These are phyloP conservation scores for Epichloe typhina DNA, from an alignment of 2,329 filamentous ascomycete species.

Conservation along the genomic window DNA sequence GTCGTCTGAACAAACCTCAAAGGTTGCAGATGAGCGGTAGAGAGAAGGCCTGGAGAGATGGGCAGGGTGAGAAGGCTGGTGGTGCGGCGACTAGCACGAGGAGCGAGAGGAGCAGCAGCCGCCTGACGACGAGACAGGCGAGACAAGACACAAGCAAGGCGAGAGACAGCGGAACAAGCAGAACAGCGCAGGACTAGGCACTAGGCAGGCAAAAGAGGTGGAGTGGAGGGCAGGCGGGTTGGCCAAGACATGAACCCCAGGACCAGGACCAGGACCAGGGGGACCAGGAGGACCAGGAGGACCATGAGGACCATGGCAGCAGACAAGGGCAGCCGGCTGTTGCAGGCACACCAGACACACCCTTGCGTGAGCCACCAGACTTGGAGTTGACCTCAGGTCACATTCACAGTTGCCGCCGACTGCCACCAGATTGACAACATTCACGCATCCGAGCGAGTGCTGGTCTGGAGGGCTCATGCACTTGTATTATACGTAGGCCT, in stretches of 20 bases:
- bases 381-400: no score
- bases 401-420: no score
- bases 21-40: constrained; percentile 2
- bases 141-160: not conserved
- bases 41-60: constrained; percentile 3
- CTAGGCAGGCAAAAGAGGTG: not conserved
- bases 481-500: not conserved
- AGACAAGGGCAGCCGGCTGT: constrained; percentile 1
- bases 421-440: no score
- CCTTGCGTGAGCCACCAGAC: not conserved
- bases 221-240: constrained; percentile 1
- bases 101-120: not conserved
- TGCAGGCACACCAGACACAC: not conserved
- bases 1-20: not conserved
- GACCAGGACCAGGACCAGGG: constrained; percentile 2
- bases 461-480: not conserved
- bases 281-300: constrained; percentile 1
- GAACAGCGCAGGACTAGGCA: not conserved
- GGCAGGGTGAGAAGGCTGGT: constrained; percentile 6
- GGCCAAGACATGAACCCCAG: constrained; percentile 5
- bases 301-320: not conserved
- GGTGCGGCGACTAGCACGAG: constrained; percentile 3
- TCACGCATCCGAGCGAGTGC: no score
- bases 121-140: constrained; percentile 1
- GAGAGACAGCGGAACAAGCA: not conserved